Percentiles rank a stretch among this genome's conserved stretches.
phyloP scores from a whole-genome alignment of 331 rosid genomes.

The Stylosanthes scabra region DNA sequence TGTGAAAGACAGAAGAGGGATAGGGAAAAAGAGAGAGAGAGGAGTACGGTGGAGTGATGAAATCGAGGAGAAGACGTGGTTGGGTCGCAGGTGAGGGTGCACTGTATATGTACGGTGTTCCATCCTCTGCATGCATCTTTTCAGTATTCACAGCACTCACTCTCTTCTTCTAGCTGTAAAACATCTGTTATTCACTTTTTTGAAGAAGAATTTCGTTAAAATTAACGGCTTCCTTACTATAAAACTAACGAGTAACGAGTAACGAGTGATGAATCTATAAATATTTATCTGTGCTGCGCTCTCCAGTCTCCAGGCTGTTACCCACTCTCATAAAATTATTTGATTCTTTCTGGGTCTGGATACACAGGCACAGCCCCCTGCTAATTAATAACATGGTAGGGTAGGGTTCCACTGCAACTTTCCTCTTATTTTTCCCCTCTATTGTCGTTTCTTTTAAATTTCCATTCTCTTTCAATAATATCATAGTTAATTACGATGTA shows the following conservation, averaged over 20 bases:
- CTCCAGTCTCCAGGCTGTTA: conserved; percentile 40
- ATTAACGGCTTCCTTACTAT: not conserved
- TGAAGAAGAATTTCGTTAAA: not conserved
- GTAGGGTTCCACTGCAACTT: too few relatives aligned
- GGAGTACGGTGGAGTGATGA: too few relatives aligned
- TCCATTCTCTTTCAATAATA: too few relatives aligned
- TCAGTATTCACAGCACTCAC: not conserved
- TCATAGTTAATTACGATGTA: too few relatives aligned
- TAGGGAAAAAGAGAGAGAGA: not conserved
- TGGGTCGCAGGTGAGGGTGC: not conserved
- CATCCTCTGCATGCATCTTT: not conserved
- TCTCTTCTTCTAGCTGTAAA: too few relatives aligned
- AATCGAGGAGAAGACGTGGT: too few relatives aligned
- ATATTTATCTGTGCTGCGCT: not conserved
- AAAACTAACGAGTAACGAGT: too few relatives aligned
- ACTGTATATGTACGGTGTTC: conserved; percentile 31
- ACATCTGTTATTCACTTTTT: too few relatives aligned
- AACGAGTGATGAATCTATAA: too few relatives aligned
- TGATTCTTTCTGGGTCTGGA: not conserved
- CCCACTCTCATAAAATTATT: conserved; percentile 1
- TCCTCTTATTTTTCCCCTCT: not conserved
- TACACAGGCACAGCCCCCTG: too few relatives aligned
- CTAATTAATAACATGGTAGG: too few relatives aligned
- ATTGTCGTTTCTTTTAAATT: too few relatives aligned
- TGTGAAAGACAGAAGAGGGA: not conserved